Percentiles rank a stretch among this genome's conserved stretches.
Conservation (phyloP, 2,329 filamentous ascomycete species). For the Colletotrichum agaves region DNA sequence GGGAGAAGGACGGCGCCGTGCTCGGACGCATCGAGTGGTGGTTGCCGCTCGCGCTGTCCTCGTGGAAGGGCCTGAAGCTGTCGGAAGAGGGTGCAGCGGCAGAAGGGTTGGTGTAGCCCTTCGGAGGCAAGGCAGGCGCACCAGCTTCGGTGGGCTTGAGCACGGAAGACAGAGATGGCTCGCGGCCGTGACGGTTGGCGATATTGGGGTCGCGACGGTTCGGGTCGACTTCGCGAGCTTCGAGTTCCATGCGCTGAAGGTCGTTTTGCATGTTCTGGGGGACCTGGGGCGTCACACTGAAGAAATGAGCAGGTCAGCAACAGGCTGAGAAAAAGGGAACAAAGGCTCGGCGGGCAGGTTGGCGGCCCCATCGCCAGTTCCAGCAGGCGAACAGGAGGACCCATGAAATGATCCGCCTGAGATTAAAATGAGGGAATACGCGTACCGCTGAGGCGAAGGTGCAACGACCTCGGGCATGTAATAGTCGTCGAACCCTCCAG, state of each 20-base stretch:
- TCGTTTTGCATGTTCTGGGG: slow-evolving; percentile 97
- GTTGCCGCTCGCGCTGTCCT: slow-evolving; percentile 44
- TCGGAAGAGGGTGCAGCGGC: slow-evolving; percentile 44
- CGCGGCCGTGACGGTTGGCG: slow-evolving; percentile 51
- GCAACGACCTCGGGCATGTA: slow-evolving; percentile 70
- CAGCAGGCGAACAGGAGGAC: slow-evolving; percentile 26
- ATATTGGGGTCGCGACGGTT: slow-evolving; percentile 46
- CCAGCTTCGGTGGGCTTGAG: slow-evolving; percentile 41
- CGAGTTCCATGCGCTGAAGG: slow-evolving; percentile 88
- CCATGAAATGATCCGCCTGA: slow-evolving; percentile 31
- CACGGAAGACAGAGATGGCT: slow-evolving; percentile 57
- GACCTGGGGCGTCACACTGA: slow-evolving; percentile 92
- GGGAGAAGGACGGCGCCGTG: slow-evolving; percentile 83
- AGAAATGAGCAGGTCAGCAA: slow-evolving; percentile 51
- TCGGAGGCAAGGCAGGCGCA: slow-evolving; percentile 25
- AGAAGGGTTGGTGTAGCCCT: slow-evolving; percentile 44
- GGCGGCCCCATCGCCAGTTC: slow-evolving; percentile 33
- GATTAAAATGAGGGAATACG: slow-evolving; percentile 39
- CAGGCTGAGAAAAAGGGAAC: slow-evolving; percentile 23
- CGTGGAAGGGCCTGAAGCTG: slow-evolving; percentile 56
- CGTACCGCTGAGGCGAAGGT: slow-evolving; percentile 67
- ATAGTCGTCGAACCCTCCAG: slow-evolving; percentile 68
- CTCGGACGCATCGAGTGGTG: slow-evolving; percentile 52
- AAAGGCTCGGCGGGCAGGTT: slow-evolving; percentile 16
- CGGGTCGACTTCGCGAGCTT: slow-evolving; percentile 68